Evolutionary conservation across 2,329 filamentous ascomycete genomes (phyloP).

Genomic region (Cladosporium sp.): DNA sequence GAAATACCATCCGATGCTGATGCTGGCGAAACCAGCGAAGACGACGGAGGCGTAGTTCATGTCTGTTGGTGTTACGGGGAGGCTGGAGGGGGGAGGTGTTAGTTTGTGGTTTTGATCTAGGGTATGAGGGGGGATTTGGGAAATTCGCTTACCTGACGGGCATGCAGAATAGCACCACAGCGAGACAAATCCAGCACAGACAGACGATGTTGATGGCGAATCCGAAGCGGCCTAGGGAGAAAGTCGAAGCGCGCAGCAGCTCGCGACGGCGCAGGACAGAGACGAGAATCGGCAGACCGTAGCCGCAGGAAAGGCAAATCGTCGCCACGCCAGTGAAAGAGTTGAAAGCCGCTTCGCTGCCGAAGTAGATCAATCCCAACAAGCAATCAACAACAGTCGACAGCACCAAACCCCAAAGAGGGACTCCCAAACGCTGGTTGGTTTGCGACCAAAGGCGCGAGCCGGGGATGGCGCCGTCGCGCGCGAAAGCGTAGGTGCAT

Average conservation of each 20-base stretch:
- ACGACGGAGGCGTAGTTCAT: slow-evolving; percentile 35
- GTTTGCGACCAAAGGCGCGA: slow-evolving; percentile 43
- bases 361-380: slow-evolving; percentile 74
- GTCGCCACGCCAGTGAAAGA: slow-evolving; percentile 76
- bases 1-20: slow-evolving; percentile 32
- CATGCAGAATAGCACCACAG: slow-evolving; percentile 73
- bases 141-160: slow-evolving; percentile 43
- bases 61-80: slow-evolving; percentile 15
- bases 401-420: slow-evolving; percentile 63
- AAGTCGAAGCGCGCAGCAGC: slow-evolving; percentile 61
- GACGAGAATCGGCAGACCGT: slow-evolving; percentile 70
- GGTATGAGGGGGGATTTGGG: too few species aligned
- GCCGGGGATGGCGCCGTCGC: slow-evolving; percentile 62
- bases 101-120: background rate
- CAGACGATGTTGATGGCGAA: slow-evolving; percentile 63
- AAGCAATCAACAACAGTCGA: slow-evolving; percentile 65
- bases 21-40: slow-evolving; percentile 28
- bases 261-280: slow-evolving; percentile 62
- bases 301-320: slow-evolving; percentile 70
- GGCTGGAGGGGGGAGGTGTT: background rate
- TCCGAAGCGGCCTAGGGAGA: slow-evolving; percentile 65
- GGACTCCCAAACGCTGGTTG: slow-evolving; percentile 61
- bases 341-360: slow-evolving; percentile 70
- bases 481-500: slow-evolving; percentile 68
- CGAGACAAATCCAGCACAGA: slow-evolving; percentile 65